Evolutionary conservation across 306 rosid genomes (phyloP), one percentile per base, ranked within the genome.

Genomic region (Casuarina glauca): DNA sequence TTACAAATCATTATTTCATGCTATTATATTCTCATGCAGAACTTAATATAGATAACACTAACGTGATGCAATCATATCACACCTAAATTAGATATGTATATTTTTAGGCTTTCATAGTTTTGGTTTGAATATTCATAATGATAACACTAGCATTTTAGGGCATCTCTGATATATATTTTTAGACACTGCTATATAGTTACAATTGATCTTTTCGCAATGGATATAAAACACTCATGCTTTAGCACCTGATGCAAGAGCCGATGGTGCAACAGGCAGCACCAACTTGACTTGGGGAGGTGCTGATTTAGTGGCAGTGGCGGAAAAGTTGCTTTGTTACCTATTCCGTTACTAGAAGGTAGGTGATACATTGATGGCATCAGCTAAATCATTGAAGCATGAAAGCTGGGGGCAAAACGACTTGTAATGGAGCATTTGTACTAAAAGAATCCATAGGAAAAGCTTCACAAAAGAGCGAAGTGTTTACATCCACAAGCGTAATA

Each of bases 391-490:
- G 32, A 26, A 26, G 32, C 32, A 0, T 26, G 32, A 26, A 26
- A 26, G 32, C 32, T 26, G 32, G 32, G 32, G 0, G 32, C 32
- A 26, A 26, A 26, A 26, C 32, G 32, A 26, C 32, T 26, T 26
- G 32, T 26, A 26, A 26, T 0, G 32, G 32, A 26, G 32, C 32
- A 26, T 26, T 26, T 26, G 32, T 26, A 26, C 32, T 26, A 26
- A 26, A 26, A 26, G 32, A 26, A 26, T 26, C 32, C 32, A 26
- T 26, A 26, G 32, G 38, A 58, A 83, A 75, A 79, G 84, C 84
- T 55, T 74, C 46, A 36, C 50, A 77, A 26, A 67, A 79, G 80
- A 42, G 69, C 78, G 32, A 74, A 73, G 57, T 76, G 41, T 76
- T 79, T 53, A 75, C 81, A 77, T 26, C 32, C 32, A 26, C 32